These are phyloP conservation scores for Mycena amicta DNA, from an alignment of 768 basidiomycete species.

Conservation along the genomic window DNA sequence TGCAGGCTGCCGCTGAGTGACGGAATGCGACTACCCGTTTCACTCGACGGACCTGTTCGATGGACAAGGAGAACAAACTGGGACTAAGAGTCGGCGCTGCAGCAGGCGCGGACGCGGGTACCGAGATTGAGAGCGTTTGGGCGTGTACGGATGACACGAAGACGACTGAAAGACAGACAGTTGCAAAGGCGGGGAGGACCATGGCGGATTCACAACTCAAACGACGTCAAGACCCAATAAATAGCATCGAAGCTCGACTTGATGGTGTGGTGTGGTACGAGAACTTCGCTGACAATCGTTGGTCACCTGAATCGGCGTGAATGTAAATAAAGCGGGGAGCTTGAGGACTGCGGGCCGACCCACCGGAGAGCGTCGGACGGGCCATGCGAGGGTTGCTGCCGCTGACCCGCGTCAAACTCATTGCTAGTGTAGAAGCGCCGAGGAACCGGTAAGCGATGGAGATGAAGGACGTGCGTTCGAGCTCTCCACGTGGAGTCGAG, in stretches of 20 bases:
- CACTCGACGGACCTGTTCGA: slow-evolving; percentile 37
- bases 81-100: slow-evolving; percentile 33
- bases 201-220: neutral
- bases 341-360: no score
- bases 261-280: neutral
- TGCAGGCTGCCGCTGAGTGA: slow-evolving; percentile 27
- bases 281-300: neutral
- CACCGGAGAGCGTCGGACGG: no score
- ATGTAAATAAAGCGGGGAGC: neutral
- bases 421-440: no score
- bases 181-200: neutral
- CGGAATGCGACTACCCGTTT: no score
- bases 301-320: neutral
- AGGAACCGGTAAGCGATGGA: no score
- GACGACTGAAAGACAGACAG: neutral
- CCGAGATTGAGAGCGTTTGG: slow-evolving; percentile 3
- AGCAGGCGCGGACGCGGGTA: slow-evolving; percentile 29
- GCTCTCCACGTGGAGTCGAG: no score
- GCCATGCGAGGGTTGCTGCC: no score
- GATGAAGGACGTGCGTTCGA: no score
- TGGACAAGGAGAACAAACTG: slow-evolving; percentile 46
- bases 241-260: neutral
- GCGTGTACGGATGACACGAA: neutral
- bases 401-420: no score
- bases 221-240: neutral